Base-by-base conservation (phyloP, 23 red algal species). In the Cyanidiococcus yangmingshanensis region DNA sequence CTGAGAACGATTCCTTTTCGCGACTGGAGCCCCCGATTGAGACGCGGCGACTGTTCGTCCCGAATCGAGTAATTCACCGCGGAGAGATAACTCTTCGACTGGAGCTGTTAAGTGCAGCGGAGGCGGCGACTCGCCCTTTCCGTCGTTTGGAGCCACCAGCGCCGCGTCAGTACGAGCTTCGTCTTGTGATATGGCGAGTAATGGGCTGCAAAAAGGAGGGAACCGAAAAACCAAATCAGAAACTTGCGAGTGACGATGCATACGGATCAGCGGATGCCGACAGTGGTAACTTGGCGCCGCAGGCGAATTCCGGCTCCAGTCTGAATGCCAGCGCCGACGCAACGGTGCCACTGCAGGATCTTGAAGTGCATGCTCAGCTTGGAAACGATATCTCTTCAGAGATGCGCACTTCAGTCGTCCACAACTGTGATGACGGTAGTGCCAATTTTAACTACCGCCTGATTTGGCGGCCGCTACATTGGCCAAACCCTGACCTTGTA, bases 401-500 rank as follows among this genome's bases (percentile, higher is more conserved):
- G 63, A 71, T 71, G 7, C 63, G 27, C 27, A 71, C 63, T 29
- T 25, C 21, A 7, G 32, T 71, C 27, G 63, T 71, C n/a, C 63
- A 35, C 27, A 71, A 71, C 27, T 71, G 63, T 29, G 63, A 71
- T 29, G 63, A 71, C 27, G 63, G 63, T 2, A 17, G 16, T 25
- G 63, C 63, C 12, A 71, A 71, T 35, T 71, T 71, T 29, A 71
- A 71, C 27, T 71, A 71, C 63, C 63, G 63, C 32, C 63, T 71
- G 12, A 29, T 71, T 12, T 71, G 63, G 63, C 63, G 63, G 12
- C 63, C 63, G 63, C 21, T 71, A 12, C 63, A 25, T 7, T 35
- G 21, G 63, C 63, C 63, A 29, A 29, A 71, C 32, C 63, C 63
- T 7, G 63, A 71, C 16, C 63, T 71, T 12, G 63, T 71, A 29